These are phyloP conservation scores for Coelastrella sp. DNA, from an alignment of 139 green algal species.

Conservation along the genomic window DNA sequence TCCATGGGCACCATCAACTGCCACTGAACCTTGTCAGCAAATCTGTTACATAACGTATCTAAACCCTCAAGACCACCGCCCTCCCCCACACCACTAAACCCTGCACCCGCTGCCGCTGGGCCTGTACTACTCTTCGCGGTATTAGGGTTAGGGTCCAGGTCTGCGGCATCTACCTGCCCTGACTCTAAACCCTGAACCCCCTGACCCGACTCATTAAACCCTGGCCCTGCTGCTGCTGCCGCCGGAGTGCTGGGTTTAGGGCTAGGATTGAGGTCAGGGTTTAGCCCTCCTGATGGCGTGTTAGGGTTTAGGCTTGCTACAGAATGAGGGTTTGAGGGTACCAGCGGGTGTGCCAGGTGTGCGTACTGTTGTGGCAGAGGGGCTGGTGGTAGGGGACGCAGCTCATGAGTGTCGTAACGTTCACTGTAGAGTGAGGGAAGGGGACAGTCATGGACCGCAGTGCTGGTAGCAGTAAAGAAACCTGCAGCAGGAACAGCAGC, in stretches of 20 bases:
- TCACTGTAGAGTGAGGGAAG: conserved; percentile 29
- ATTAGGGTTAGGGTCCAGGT: too few species aligned
- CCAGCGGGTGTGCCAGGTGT: conserved; percentile 1
- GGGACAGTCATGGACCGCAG: neutral
- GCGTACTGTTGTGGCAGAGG: neutral
- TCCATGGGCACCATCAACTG: conserved; percentile 6
- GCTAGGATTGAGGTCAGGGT: neutral
- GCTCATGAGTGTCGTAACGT: conserved; percentile 12
- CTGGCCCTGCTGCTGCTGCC: too few species aligned
- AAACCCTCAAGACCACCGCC: neutral
- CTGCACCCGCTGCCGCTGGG: neutral
- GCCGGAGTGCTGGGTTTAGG: too few species aligned
- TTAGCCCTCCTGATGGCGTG: neutral
- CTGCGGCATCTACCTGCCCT: too few species aligned
- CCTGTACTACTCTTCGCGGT: too few species aligned
- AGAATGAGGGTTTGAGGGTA: neutral
- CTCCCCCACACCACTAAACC: neutral
- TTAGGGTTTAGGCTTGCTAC: neutral
- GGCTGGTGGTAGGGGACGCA: neutral
- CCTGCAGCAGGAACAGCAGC: conserved; percentile 15
- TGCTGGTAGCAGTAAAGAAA: neutral
- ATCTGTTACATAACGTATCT: conserved; percentile 1
- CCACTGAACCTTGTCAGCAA: conserved; percentile 12
- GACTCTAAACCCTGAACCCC: too few species aligned
- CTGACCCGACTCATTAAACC: too few species aligned